phyloP scores from a whole-genome alignment of 179 eudicot genomes.

The Silene noctiflora region DNA sequence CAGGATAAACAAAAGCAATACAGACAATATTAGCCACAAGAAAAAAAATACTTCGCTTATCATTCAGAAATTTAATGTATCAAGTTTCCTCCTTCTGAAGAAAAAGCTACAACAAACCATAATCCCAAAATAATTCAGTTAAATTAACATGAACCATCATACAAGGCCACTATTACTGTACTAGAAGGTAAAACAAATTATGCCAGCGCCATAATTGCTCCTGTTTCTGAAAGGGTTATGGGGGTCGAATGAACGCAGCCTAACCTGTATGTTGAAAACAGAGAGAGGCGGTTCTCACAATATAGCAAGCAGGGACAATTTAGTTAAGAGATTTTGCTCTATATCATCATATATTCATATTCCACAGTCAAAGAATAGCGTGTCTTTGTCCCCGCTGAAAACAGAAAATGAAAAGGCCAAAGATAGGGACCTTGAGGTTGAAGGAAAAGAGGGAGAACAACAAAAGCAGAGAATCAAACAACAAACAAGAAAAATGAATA shows the following conservation, averaged over 20 bases:
- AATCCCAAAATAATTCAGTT: background rate
- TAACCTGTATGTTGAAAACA: background rate
- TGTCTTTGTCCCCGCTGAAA: background rate
- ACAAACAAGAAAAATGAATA: background rate
- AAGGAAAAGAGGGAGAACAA: background rate
- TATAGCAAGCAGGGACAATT: background rate
- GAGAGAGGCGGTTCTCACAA: background rate
- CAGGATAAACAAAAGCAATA: slow-evolving; percentile 2
- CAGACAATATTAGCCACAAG: slow-evolving; percentile 1
- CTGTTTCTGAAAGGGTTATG: background rate
- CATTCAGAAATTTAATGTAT: background rate
- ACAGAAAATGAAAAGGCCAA: background rate
- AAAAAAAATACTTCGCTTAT: background rate
- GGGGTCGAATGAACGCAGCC: background rate
- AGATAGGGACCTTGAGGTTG: background rate
- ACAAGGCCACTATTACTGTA: background rate
- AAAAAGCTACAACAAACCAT: background rate
- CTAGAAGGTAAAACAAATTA: background rate
- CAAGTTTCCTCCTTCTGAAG: background rate
- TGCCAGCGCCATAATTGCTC: background rate
- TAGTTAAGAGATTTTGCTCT: background rate
- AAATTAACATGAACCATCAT: background rate
- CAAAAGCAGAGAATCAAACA: background rate
- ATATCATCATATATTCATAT: background rate
- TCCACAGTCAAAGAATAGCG: background rate